Evolutionary conservation across 768 basidiomycete species (phyloP).

Genomic region (Podaxis sp.): DNA sequence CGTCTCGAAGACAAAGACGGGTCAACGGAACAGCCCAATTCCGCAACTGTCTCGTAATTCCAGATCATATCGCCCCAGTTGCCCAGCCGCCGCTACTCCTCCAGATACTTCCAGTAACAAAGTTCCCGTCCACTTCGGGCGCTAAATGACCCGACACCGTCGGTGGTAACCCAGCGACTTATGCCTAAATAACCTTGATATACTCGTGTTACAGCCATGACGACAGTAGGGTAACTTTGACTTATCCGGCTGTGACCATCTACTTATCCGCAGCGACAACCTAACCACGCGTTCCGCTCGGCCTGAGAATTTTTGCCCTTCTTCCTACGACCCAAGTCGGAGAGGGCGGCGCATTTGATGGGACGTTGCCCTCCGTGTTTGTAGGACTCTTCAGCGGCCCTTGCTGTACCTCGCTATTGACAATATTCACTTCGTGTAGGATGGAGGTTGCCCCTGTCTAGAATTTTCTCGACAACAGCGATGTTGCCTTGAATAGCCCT

Average conservation of each 20-base stretch:
- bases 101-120: background rate
- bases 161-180: background rate
- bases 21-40: constrained; percentile 7
- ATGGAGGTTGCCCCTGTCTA: background rate
- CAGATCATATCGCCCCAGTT: background rate
- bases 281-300: constrained; percentile 4
- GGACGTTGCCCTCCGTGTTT: background rate
- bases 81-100: background rate
- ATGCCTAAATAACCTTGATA: background rate
- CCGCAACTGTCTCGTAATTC: background rate
- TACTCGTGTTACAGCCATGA: background rate
- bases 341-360: constrained; percentile 7
- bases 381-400: background rate
- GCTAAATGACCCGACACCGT: constrained; percentile 6
- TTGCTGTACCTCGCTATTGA: background rate
- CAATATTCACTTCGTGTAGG: background rate
- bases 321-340: background rate
- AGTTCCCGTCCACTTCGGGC: constrained; percentile 4
- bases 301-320: background rate
- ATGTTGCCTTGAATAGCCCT: background rate
- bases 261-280: background rate
- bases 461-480: background rate
- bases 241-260: background rate
- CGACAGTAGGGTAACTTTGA: background rate
- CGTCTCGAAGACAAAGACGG: background rate